Evolutionary conservation across 805 yeast species (phyloP).

Genomic region (Wickerhamiella kurtzmanii): DNA sequence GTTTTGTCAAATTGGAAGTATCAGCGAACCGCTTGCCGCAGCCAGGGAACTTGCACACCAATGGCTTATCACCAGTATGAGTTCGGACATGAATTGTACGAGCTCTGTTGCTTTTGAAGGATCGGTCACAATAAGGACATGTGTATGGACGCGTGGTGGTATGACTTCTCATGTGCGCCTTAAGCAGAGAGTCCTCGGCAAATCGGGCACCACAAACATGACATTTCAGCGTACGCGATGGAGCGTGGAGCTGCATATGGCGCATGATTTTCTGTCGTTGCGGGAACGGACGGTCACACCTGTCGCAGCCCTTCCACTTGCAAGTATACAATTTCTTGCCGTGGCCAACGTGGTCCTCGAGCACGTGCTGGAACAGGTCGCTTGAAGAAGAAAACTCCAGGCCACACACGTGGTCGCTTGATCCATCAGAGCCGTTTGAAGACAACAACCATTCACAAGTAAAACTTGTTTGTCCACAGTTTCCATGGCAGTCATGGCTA

Average conservation of each 20-base stretch:
- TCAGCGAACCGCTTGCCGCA: slow-evolving; percentile 82
- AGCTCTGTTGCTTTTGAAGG: slow-evolving; percentile 71
- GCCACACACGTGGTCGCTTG: slow-evolving; percentile 39
- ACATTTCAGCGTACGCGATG: slow-evolving; percentile 69
- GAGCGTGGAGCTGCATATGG: slow-evolving; percentile 81
- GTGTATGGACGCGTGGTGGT: slow-evolving; percentile 79
- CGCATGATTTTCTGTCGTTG: slow-evolving; percentile 80
- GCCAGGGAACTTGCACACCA: slow-evolving; percentile 62
- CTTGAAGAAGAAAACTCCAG: slow-evolving; percentile 37
- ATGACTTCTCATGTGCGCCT: slow-evolving; percentile 73
- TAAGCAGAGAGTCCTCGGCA: slow-evolving; percentile 63
- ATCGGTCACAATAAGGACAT: slow-evolving; percentile 61
- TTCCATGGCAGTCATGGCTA: background rate
- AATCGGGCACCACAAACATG: slow-evolving; percentile 52
- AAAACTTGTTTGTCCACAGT: background rate
- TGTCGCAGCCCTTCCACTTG: slow-evolving; percentile 63
- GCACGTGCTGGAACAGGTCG: slow-evolving; percentile 59
- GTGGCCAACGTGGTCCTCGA: slow-evolving; percentile 53
- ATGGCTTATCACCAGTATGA: slow-evolving; percentile 86
- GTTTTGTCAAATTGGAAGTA: slow-evolving; percentile 77
- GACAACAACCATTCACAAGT: slow-evolving; percentile 6
- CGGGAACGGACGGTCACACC: slow-evolving; percentile 45
- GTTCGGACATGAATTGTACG: slow-evolving; percentile 70
- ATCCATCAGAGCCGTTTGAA: slow-evolving; percentile 16
- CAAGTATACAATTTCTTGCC: slow-evolving; percentile 63